Evolutionary conservation across 2,329 filamentous ascomycete species (phyloP).

Genomic region (Phoma herbarum): DNA sequence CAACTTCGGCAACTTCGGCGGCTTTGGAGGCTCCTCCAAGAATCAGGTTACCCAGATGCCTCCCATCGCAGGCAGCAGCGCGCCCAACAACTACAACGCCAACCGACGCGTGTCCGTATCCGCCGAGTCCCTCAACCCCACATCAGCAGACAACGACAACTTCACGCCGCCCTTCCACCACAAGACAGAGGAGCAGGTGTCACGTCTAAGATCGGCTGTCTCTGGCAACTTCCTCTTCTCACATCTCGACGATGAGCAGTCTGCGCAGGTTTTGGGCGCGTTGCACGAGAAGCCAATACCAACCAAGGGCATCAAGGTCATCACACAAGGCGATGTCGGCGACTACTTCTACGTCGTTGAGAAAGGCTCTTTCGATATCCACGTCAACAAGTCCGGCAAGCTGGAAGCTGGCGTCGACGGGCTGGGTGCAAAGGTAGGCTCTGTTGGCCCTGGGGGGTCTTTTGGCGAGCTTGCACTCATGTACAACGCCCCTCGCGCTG

Average conservation of each 20-base stretch:
- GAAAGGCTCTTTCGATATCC: constrained; percentile 87
- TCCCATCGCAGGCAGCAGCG: constrained; percentile 65
- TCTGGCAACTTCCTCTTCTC: constrained; percentile 92
- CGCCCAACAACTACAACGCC: constrained; percentile 92
- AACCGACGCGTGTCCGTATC: constrained; percentile 94
- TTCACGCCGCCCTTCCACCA: constrained; percentile 88
- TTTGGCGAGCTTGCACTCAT: constrained; percentile 97
- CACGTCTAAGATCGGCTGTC: constrained; percentile 81
- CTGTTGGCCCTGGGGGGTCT: constrained; percentile 85
- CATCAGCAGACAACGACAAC: constrained; percentile 81
- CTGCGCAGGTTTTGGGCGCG: constrained; percentile 84
- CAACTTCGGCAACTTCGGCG: constrained; percentile 50
- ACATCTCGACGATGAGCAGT: constrained; percentile 93
- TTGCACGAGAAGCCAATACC: constrained; percentile 95
- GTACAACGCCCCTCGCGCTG: constrained; percentile 97
- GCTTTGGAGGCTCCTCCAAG: constrained; percentile 43
- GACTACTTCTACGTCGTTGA: constrained; percentile 99
- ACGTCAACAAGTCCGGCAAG: constrained; percentile 80
- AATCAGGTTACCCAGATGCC: constrained; percentile 51
- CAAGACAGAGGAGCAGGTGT: constrained; percentile 83
- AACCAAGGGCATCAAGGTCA: constrained; percentile 88
- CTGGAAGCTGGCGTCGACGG: constrained; percentile 83
- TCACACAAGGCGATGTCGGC: constrained; percentile 92
- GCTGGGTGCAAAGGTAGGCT: constrained; percentile 81
- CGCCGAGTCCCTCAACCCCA: constrained; percentile 93